phyloP scores from a whole-genome alignment of 2,329 filamentous ascomycete species.

The Cordyceps tenuipes region DNA sequence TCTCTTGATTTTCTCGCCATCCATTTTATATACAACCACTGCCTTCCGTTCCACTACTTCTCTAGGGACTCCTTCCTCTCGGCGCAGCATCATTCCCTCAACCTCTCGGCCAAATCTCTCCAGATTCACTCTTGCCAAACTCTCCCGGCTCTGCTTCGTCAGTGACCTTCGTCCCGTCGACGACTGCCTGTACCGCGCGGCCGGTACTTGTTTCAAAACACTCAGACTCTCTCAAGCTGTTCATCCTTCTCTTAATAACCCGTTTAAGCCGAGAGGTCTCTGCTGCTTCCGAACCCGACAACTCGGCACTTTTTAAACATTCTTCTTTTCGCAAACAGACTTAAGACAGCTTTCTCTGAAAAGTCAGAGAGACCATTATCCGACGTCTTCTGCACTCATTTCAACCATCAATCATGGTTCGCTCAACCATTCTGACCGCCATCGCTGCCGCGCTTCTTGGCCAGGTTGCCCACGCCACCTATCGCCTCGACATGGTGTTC shows the following conservation, averaged over 20 bases:
- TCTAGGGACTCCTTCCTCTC: not conserved
- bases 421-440: constrained; percentile 19
- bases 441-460: constrained; percentile 23
- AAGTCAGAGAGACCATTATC: not conserved
- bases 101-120: not conserved
- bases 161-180: not conserved
- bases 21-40: not conserved
- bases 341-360: not conserved
- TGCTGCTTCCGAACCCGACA: not conserved
- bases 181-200: not conserved
- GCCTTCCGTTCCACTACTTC: not conserved
- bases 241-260: not conserved
- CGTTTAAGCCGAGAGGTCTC: not conserved
- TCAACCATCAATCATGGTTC: constrained; percentile 17
- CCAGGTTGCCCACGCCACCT: constrained; percentile 24
- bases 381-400: not conserved
- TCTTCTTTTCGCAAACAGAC: not conserved
- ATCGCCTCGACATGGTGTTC: constrained; percentile 40
- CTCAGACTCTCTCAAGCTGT: not conserved
- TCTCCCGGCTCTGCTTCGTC: not conserved
- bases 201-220: not conserved
- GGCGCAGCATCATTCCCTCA: not conserved
- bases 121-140: not conserved
- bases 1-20: not conserved
- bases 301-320: not conserved